Conservation (phyloP, 2,329 filamentous ascomycete species). For the Aspergillus luchuensis region DNA sequence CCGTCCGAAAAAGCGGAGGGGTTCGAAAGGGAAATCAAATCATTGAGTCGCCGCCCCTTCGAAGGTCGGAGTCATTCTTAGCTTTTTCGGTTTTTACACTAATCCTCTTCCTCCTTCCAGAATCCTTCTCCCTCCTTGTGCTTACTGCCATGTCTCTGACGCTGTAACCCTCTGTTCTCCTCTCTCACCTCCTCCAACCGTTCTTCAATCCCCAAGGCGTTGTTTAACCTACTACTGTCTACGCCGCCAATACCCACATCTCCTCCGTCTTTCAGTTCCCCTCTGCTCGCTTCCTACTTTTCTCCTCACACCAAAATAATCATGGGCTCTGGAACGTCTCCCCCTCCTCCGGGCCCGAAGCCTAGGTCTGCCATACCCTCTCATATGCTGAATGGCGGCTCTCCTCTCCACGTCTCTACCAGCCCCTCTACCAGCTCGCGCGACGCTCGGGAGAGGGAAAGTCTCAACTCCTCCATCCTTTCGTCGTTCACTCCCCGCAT, state of each 20-base stretch:
- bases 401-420: slow-evolving; percentile 53
- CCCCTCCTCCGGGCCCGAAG: slow-evolving; percentile 46
- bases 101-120: not conserved
- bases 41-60: not conserved
- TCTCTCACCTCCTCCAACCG: not conserved
- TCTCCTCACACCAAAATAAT: slow-evolving; percentile 36
- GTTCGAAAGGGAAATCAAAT: not conserved
- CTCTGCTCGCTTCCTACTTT: not conserved
- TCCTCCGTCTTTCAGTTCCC: not conserved
- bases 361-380: slow-evolving; percentile 58
- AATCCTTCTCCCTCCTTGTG: not conserved
- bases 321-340: slow-evolving; percentile 52
- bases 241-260: not conserved
- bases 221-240: not conserved
- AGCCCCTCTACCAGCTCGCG: slow-evolving; percentile 50
- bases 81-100: not conserved
- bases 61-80: not conserved
- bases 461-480: slow-evolving; percentile 60
- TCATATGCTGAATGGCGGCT: slow-evolving; percentile 59
- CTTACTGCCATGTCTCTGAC: not conserved
- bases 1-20: not conserved
- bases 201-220: not conserved
- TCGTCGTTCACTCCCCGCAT: slow-evolving; percentile 54
- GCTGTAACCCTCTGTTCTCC: not conserved
- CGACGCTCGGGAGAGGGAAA: slow-evolving; percentile 59